Percentiles rank a stretch among this genome's conserved stretches.
These are phyloP conservation scores for Diutina rugosa DNA, from an alignment of 1,139 yeast species.

Conservation along the genomic window DNA sequence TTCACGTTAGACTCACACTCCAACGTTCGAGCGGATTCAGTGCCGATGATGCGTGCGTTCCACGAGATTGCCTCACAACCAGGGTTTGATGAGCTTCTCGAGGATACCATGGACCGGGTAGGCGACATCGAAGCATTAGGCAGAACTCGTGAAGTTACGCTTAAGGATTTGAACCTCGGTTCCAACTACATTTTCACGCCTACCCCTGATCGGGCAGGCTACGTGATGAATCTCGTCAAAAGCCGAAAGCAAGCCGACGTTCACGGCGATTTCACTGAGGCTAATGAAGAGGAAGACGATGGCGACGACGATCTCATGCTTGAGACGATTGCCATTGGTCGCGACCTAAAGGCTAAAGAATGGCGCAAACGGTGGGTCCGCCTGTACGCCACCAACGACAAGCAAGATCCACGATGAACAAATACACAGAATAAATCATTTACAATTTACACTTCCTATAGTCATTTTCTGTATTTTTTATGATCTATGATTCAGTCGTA, in stretches of 20 bases:
- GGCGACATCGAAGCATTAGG: conserved; percentile 66
- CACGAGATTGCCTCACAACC: conserved; percentile 66
- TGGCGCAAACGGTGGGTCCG: neutral
- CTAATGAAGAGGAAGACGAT: conserved; percentile 16
- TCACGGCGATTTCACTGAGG: conserved; percentile 6
- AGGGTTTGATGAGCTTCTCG: conserved; percentile 55
- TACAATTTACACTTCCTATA: no score
- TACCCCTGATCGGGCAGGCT: conserved; percentile 9
- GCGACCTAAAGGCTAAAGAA: neutral
- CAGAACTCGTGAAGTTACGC: conserved; percentile 70
- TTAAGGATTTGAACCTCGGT: conserved; percentile 56
- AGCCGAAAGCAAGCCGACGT: conserved; percentile 5
- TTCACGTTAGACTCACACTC: conserved; percentile 70
- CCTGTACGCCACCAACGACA: neutral
- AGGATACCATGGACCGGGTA: conserved; percentile 61
- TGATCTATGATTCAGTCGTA: no score
- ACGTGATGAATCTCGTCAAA: conserved; percentile 10
- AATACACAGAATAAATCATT: no score
- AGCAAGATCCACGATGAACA: no score
- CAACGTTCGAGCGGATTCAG: conserved; percentile 67
- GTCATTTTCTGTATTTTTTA: no score
- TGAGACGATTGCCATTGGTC: conserved; percentile 22
- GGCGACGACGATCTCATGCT: conserved; percentile 19
- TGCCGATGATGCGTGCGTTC: conserved; percentile 86
- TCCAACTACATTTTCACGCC: conserved; percentile 19